Evolutionary conservation across 495 filamentous ascomycete genomes (phyloP), one percentile per base, ranked within the genome.

Genomic region (Penicillium desertorum): DNA sequence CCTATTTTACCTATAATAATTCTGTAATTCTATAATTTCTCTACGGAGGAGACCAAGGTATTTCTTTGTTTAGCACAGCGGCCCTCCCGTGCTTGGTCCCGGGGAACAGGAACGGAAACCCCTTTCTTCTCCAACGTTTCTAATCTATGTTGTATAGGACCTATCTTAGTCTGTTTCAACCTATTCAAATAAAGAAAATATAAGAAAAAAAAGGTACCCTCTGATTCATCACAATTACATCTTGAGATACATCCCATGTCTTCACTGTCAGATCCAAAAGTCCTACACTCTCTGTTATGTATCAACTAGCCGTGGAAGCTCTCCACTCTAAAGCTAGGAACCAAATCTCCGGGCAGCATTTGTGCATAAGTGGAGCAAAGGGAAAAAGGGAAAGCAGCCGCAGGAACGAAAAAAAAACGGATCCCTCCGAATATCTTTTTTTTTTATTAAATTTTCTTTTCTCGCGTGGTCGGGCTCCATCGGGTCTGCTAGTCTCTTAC

Each of bases 1-100:
- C 22, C 22, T 23, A 23, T 23, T 23, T 23, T 23, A 22, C 20
- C 22, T 23, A 23, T 23, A 23, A 23, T 23, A 23, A 4, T 23
- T 23, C 22, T 22, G 3, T 22, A 22, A 22, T 22, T 6, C 23
- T 25, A 25, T 25, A 25, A 25, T 25, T 25, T 25, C 23, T 5
- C 58, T 41, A n/a, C n/a, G n/a, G n/a, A n/a, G n/a, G n/a, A 60
- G 22, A 23, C 22, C 22, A 23, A 23, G 22, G 22, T 30, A 34
- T 34, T 64, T 62, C 60, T 64, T 65, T 67, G 59, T 63, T 65
- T 62, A 62, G 62, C 54, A 61, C 53, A 62, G 67, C 67, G 70
- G 68, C 72, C 73, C 69, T 71, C 69, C 72, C 70, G 67, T 68
- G 62, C 70, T 36, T 61, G 57, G 62, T 57, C 58, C 65, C 65